These are phyloP conservation scores for Phellopilus nigrolimitatus DNA, from an alignment of 1,284 basidiomycete genomes.

Conservation along the genomic window DNA sequence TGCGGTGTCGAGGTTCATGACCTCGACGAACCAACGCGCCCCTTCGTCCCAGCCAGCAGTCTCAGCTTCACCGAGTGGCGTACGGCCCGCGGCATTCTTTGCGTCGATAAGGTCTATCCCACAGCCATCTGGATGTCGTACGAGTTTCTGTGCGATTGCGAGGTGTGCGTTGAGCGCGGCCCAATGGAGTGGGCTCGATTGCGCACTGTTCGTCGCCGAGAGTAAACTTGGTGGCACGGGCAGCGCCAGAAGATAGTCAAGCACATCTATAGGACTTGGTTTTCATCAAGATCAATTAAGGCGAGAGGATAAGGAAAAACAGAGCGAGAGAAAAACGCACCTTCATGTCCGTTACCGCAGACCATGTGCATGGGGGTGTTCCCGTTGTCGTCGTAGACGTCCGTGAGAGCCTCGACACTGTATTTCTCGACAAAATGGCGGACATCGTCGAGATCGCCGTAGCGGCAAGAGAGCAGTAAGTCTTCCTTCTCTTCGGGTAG, in stretches of 20 bases:
- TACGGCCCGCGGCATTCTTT: constrained; percentile 64
- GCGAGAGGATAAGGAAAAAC: neutral
- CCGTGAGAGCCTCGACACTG: constrained; percentile 48
- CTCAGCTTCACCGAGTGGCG: constrained; percentile 74
- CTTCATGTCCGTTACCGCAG: constrained; percentile 80
- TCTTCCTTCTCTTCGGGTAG: constrained; percentile 78
- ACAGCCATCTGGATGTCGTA: constrained; percentile 41
- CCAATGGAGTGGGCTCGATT: constrained; percentile 86
- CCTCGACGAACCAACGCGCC: constrained; percentile 69
- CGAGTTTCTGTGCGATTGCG: constrained; percentile 57
- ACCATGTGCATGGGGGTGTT: constrained; percentile 83
- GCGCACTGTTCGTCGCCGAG: constrained; percentile 56
- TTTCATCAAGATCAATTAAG: constrained; percentile 10
- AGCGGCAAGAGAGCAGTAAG: constrained; percentile 76
- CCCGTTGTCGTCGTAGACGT: constrained; percentile 65
- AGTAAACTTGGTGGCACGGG: constrained; percentile 51
- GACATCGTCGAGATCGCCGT: constrained; percentile 80
- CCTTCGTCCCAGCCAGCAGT: constrained; percentile 74
- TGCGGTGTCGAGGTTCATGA: constrained; percentile 58
- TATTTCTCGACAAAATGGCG: constrained; percentile 58
- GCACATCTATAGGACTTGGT: constrained; percentile 56
- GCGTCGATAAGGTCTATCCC: constrained; percentile 67
- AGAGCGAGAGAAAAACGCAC: constrained; percentile 39
- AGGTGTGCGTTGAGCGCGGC: constrained; percentile 81
- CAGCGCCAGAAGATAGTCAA: constrained; percentile 64